Evolutionary conservation across 495 filamentous ascomycete genomes (phyloP), one percentile per base, ranked within the genome.

Genomic region (Baudoinia panamericana): DNA sequence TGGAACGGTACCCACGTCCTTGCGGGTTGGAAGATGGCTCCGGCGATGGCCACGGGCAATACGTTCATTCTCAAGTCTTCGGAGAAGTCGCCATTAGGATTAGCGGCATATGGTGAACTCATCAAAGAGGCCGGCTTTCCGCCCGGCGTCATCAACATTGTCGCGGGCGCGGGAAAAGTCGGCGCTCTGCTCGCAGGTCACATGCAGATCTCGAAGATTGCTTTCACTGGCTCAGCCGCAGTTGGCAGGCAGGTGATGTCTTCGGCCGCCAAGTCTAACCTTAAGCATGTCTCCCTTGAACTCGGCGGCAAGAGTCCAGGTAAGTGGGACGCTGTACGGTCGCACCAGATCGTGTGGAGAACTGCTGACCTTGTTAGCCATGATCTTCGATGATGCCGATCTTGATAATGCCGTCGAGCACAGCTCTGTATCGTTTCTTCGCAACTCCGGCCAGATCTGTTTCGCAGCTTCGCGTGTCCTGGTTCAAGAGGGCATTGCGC

Each of bases 261-360:
- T 13, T 45, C 56, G 1, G 53, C 55, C 13, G 47, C 53, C 2
- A 59, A 58, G 42, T 54, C 48, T 23, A 62, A 62, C 39, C 45
- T 61, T 20, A 61, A 61, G 53, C 38, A 53, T 15, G 55, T 57
- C 16, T 54, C 56, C n/a, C 39, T 61, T 6, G 58, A 61, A 38
- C 48, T 61, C 1, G 58, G 58, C 7, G 58, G 58, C n/a, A 61
- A 61, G 32, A n/a, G n/a, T n/a, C n/a, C n/a, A n/a, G n/a, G n/a
- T n/a, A n/a, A n/a, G n/a, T n/a, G n/a, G n/a, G n/a, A n/a, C n/a
- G n/a, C n/a, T n/a, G n/a, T n/a, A n/a, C n/a, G n/a, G n/a, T n/a
- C n/a, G n/a, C n/a, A n/a, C n/a, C n/a, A n/a, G n/a, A n/a, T n/a
- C n/a, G n/a, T n/a, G n/a, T n/a, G n/a, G n/a, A n/a, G n/a, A n/a